These are phyloP conservation scores for Fusarium decemcellulare DNA, from an alignment of 2,329 filamentous ascomycete species.

Conservation along the genomic window DNA sequence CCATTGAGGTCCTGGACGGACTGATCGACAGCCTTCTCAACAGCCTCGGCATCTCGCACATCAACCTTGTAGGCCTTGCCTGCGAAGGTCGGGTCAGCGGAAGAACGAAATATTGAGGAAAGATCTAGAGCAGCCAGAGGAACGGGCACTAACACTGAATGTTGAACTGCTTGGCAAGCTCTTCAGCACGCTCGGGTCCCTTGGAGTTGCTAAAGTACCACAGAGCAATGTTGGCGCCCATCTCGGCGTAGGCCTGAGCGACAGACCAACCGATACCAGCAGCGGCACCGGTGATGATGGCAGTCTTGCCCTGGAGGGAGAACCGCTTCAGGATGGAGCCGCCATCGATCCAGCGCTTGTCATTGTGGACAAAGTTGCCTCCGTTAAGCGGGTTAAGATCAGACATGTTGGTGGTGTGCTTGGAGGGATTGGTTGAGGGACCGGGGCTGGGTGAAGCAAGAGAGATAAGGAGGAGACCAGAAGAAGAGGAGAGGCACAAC, in stretches of 20 bases:
- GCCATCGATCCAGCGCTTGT: constrained; percentile 40
- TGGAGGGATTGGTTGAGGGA: background rate
- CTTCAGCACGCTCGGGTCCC: constrained; percentile 70
- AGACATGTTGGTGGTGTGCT: constrained; percentile 27
- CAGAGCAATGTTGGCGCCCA: constrained; percentile 76
- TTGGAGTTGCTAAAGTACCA: constrained; percentile 78
- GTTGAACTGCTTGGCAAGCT: constrained; percentile 73
- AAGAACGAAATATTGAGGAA: constrained; percentile 10
- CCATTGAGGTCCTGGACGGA: constrained; percentile 76
- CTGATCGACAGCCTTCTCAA: constrained; percentile 63
- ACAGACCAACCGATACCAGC: constrained; percentile 75
- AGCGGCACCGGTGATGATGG: constrained; percentile 75
- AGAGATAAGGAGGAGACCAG: background rate
- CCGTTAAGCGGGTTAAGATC: constrained; percentile 43
- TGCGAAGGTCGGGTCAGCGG: constrained; percentile 49
- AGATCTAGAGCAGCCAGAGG: too few relatives aligned
- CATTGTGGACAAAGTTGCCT: constrained; percentile 45
- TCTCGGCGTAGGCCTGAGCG: constrained; percentile 74
- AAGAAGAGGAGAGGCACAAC: background rate
- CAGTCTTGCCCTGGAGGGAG: constrained; percentile 76
- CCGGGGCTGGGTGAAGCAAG: background rate
- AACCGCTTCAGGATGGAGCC: constrained; percentile 57
- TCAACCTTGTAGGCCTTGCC: constrained; percentile 73
- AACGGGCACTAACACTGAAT: constrained; percentile 68
- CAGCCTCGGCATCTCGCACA: constrained; percentile 65